Base-by-base conservation (phyloP, 2,329 filamentous ascomycete species). In the Akanthomyces uredinophilus region DNA sequence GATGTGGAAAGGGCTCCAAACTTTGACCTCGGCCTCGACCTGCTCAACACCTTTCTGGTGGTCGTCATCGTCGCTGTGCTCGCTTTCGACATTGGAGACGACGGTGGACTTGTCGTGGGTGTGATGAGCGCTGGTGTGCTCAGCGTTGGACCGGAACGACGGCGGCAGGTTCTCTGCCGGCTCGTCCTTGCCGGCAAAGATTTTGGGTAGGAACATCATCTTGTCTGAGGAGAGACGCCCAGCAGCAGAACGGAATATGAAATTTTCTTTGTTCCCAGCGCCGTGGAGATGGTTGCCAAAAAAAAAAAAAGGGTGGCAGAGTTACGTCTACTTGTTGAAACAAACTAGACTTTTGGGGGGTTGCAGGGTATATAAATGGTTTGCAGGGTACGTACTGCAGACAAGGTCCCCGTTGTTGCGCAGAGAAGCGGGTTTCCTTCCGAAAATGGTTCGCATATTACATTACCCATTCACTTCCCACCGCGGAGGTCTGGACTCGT, bases 1-100 rank as follows among this genome's bases (percentile, higher is more conserved):
- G 24, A 59, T 59, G 35, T 59, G 56, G 3, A 16, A 41, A 14
- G 32, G 44, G 27, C 56, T 59, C 56, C 56, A 59, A 20, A 59
- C 46, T 29, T 51, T 32, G 32, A 50, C 11, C 18, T 11, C 41
- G 22, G 56, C 18, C 29, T 59, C 46, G 14, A 47, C 37, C 16
- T 51, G 24, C 32, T 59, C 47, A 22, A 59, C 22, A 14, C 46
- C 46, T 27, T 59, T 50, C 47, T 59, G 56, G n/a, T 35, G 10
- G 4, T 59, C 56, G 22, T 50, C 44, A 29, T 59, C 56, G 24
- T 55, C 52, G 2, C 22, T 44, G 37, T 55, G 22, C 24, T 55
- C 37, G 20, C 18, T 18, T 4, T 58, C 37, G 18, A 29, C n/a
- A 41, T 14, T 51, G 32, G 32, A 13, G 1, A 59, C 20, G 22